Percentiles rank a stretch among this genome's conserved stretches.
Conservation (phyloP, 208 protist genomes). For the Leishmania aethiopica region DNA sequence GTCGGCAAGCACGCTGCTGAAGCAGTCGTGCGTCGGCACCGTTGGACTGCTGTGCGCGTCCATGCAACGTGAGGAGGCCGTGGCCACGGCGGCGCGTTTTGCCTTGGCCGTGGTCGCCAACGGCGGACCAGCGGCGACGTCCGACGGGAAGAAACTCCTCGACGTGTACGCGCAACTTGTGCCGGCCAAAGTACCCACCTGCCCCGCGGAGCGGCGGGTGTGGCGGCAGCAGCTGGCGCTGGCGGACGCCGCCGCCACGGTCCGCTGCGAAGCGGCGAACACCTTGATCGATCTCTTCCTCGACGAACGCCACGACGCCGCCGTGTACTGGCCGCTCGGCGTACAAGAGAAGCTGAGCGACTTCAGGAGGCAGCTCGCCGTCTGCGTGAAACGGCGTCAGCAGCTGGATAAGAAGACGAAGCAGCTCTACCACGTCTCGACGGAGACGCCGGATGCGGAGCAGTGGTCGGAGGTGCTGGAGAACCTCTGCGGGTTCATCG, state of each 20-base stretch:
- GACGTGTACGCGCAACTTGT: conserved; percentile 17
- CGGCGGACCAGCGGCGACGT: conserved; percentile 12
- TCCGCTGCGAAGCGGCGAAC: conserved; percentile 82
- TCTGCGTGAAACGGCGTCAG: conserved; percentile 55
- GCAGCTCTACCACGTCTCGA: conserved; percentile 37
- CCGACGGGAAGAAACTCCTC: conserved; percentile 15
- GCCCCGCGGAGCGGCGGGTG: conserved; percentile 21
- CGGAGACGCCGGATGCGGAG: conserved; percentile 42
- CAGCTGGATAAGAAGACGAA: conserved; percentile 48
- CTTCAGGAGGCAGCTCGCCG: conserved; percentile 45
- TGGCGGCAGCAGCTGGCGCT: conserved; percentile 52
- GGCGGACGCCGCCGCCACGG: conserved; percentile 47
- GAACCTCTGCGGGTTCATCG: conserved; percentile 72
- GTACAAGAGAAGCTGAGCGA: conserved; percentile 43
- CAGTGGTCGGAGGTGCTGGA: conserved; percentile 71
- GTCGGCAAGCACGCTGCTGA: conserved; percentile 39
- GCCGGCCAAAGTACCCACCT: conserved; percentile 13
- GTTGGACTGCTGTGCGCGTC: conserved; percentile 52
- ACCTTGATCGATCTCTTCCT: conserved; percentile 78
- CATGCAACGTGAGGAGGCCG: conserved; percentile 40
- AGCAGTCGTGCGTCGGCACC: conserved; percentile 56
- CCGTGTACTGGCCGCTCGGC: conserved; percentile 65
- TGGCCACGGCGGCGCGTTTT: conserved; percentile 49
- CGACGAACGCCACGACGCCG: conserved; percentile 64
- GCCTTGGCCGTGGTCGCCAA: conserved; percentile 39